Evolutionary conservation across 2,329 filamentous ascomycete genomes (phyloP).

Genomic region (Tolypocladium tropicale): DNA sequence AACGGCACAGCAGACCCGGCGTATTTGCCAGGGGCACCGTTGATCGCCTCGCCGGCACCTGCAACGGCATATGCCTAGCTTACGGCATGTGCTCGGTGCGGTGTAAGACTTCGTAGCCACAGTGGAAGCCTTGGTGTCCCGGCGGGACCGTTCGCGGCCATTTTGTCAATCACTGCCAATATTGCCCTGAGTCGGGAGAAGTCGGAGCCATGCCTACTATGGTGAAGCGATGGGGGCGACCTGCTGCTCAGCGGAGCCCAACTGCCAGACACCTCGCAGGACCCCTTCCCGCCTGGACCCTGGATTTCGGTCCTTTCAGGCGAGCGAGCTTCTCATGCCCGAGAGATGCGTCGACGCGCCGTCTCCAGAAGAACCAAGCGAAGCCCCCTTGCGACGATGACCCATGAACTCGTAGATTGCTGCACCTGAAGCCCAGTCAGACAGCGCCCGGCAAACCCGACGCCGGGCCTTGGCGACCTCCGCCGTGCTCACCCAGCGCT

Average conservation of each 20-base stretch:
- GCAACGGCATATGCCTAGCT: neutral
- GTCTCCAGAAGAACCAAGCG: too few species aligned
- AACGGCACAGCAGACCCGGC: too few species aligned
- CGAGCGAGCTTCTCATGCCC: too few species aligned
- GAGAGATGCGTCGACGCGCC: neutral
- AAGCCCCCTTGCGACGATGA: too few species aligned
- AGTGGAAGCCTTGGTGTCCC: too few species aligned
- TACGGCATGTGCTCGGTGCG: too few species aligned
- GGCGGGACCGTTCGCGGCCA: too few species aligned
- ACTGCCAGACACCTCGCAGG: neutral
- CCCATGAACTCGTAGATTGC: too few species aligned
- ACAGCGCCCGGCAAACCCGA: neutral
- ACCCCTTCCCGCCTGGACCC: neutral
- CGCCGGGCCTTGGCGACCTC: neutral
- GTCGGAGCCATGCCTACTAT: neutral
- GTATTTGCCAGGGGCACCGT: neutral
- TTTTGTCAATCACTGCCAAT: too few species aligned
- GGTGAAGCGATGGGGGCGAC: neutral
- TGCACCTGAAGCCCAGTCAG: neutral
- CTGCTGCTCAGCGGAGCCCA: neutral
- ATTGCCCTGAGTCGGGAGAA: neutral
- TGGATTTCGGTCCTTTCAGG: too few species aligned
- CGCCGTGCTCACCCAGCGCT: too few species aligned
- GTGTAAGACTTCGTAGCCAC: too few species aligned
- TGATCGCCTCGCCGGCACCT: neutral